A percentile compares a stretch with the other conserved stretches of the same genome.
phyloP scores from a whole-genome alignment of 2,329 filamentous ascomycete species.

The Colletotrichum sp. region DNA sequence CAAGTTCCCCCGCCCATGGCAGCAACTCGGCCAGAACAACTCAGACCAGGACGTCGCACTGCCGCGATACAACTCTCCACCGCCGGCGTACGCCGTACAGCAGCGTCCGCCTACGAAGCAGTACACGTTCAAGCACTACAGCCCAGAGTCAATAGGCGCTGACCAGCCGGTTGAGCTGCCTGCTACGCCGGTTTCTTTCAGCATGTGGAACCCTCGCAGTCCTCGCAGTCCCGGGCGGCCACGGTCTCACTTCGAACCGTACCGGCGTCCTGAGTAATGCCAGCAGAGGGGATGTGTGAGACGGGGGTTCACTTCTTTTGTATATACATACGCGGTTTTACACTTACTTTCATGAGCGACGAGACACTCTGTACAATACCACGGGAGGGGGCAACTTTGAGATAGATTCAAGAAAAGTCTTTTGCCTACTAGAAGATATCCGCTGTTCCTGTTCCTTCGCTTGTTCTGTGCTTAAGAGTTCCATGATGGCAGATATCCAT shows the following conservation, averaged over 20 bases:
- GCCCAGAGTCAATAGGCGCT: slow-evolving; percentile 9
- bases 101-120: not conserved
- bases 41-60: not conserved
- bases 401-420: not conserved
- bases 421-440: not conserved
- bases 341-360: not conserved
- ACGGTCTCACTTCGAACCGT: slow-evolving; percentile 10
- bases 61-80: slow-evolving; percentile 10
- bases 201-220: slow-evolving; percentile 5
- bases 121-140: slow-evolving; percentile 10
- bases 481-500: not conserved
- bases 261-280: slow-evolving; percentile 8
- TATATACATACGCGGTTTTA: not conserved
- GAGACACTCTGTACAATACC: slow-evolving; percentile 5
- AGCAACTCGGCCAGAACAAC: not conserved
- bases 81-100: slow-evolving; percentile 1
- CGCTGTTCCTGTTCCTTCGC: not conserved
- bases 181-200: slow-evolving; percentile 17
- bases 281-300: not conserved
- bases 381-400: not conserved
- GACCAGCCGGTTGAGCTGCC: slow-evolving; percentile 7
- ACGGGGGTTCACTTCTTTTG: not conserved
- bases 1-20: not conserved
- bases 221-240: not conserved
- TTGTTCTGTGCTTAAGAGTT: not conserved